phyloP scores from a whole-genome alignment of 441 rosid genomes.

The Cnidoscolus chayamansa region DNA sequence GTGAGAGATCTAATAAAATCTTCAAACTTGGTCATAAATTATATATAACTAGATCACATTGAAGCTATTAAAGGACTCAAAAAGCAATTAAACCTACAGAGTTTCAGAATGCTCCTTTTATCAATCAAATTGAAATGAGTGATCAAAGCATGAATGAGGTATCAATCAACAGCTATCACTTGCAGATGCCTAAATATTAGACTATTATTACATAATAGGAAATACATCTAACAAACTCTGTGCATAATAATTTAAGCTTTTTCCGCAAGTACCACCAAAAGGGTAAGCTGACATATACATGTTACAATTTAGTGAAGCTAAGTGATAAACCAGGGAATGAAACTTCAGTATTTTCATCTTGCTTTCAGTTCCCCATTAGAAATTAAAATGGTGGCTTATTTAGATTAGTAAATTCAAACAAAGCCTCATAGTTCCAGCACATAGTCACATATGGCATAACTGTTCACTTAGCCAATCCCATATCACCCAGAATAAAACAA shows the following conservation, averaged over 20 bases:
- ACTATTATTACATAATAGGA: no score
- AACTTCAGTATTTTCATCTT: conserved; percentile 5
- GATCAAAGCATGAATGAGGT: neutral
- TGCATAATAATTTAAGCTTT: neutral
- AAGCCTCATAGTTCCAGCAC: neutral
- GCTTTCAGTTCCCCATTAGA: neutral
- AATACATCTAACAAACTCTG: no score
- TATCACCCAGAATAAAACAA: neutral
- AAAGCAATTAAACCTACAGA: neutral
- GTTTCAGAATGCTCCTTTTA: neutral
- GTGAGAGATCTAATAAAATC: neutral
- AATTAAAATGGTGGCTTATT: neutral
- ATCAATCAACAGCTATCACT: neutral
- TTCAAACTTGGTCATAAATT: neutral
- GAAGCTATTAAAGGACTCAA: neutral
- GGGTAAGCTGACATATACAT: neutral
- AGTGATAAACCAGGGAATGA: neutral
- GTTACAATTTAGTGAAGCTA: neutral
- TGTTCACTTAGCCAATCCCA: neutral
- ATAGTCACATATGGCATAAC: neutral
- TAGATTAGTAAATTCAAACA: neutral
- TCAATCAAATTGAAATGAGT: neutral
- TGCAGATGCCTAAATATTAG: no score
- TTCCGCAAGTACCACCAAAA: neutral
- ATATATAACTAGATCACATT: neutral